These are phyloP conservation scores for Cutaneotrichosporon daszewskae DNA, from an alignment of 1,284 basidiomycete species.

Conservation along the genomic window DNA sequence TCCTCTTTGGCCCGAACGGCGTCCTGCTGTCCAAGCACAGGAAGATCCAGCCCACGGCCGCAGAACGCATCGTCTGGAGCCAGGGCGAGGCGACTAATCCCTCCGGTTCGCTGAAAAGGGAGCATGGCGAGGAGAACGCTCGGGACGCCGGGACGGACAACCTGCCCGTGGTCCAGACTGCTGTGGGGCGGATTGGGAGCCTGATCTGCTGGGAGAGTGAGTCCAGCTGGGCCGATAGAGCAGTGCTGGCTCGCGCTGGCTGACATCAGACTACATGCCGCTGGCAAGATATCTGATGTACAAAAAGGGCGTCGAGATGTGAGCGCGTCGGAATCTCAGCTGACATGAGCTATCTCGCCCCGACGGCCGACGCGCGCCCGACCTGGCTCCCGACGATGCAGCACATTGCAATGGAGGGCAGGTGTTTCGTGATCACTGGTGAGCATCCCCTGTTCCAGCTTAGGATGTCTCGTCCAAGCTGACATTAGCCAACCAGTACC, in stretches of 20 bases:
- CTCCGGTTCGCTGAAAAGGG: background rate
- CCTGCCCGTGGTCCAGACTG: conserved; percentile 48
- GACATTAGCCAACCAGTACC: conserved; percentile 26
- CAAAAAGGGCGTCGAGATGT: conserved; percentile 37
- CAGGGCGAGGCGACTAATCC: conserved; percentile 47
- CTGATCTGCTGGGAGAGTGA: conserved; percentile 66
- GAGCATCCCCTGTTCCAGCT: too few species aligned
- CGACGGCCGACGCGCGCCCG: conserved; percentile 58
- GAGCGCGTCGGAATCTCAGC: background rate
- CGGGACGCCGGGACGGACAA: conserved; percentile 23
- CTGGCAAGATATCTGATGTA: conserved; percentile 48
- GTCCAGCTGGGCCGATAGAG: conserved; percentile 2
- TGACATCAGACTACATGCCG: conserved; percentile 59
- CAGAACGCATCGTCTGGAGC: conserved; percentile 66
- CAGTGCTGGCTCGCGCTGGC: too few species aligned
- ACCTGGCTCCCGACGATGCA: conserved; percentile 63
- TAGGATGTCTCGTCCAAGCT: too few species aligned
- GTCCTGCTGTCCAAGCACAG: conserved; percentile 61
- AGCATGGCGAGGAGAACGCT: conserved; percentile 35
- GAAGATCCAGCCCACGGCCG: conserved; percentile 66
- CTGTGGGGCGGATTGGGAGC: conserved; percentile 52
- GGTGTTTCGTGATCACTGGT: conserved; percentile 65
- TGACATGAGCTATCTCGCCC: conserved; percentile 42
- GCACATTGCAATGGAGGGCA: conserved; percentile 68
- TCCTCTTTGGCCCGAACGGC: conserved; percentile 59